Percentiles rank a stretch among this genome's conserved stretches.
Evolutionary conservation across 495 filamentous ascomycete species (phyloP).

Genomic region (Apodospora peruviana): DNA sequence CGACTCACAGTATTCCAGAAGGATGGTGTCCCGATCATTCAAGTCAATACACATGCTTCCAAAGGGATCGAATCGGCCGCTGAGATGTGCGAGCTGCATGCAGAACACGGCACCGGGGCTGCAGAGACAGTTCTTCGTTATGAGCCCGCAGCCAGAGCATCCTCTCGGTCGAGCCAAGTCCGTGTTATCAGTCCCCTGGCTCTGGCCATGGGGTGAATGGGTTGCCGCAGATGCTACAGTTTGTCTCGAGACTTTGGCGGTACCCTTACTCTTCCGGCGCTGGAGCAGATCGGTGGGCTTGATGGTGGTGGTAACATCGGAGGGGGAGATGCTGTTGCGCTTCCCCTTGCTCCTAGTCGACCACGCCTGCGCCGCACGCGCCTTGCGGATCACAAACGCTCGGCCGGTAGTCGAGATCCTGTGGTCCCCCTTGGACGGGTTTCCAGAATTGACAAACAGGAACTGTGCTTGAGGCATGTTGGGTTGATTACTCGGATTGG

Average conservation of each 20-base stretch:
- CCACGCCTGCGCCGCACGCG: conserved; percentile 11
- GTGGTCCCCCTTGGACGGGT: conserved; percentile 9
- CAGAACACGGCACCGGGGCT: not conserved
- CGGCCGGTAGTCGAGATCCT: conserved; percentile 13
- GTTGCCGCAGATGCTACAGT: too few relatives aligned
- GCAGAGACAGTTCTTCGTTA: not conserved
- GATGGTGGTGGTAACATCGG: too few relatives aligned
- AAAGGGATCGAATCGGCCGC: conserved; percentile 5
- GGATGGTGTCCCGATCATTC: not conserved
- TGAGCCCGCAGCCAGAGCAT: too few relatives aligned
- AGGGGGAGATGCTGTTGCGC: not conserved
- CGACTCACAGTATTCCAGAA: conserved; percentile 12
- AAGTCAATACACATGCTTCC: not conserved
- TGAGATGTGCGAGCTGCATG: not conserved
- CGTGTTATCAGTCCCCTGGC: too few relatives aligned
- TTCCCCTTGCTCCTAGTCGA: conserved; percentile 12
- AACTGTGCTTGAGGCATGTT: conserved; percentile 10
- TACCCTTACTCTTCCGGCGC: too few relatives aligned
- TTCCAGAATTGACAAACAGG: conserved; percentile 14
- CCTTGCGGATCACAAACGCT: conserved; percentile 18
- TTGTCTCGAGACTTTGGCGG: too few relatives aligned
- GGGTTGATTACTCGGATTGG: too few relatives aligned
- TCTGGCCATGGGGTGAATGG: too few relatives aligned
- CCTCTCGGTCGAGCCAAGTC: not conserved
- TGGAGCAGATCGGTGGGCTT: too few relatives aligned